phyloP scores from a whole-genome alignment of 78 protist genomes.

The Cyanophora paradoxa region DNA sequence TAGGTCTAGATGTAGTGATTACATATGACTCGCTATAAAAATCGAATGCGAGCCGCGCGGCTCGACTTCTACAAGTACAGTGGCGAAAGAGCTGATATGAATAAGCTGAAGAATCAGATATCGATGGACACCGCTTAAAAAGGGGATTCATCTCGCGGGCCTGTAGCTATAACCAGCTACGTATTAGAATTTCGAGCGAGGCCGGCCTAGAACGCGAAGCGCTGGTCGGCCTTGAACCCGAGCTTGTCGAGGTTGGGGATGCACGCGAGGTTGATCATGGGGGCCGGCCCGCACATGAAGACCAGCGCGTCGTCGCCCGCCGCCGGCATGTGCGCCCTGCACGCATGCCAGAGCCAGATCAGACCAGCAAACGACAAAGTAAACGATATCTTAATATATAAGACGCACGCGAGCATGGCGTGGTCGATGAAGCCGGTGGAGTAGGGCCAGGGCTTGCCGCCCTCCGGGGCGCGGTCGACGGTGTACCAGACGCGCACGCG shows the following conservation, averaged over 20 bases:
- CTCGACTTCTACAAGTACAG: no score
- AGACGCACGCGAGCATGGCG: neutral
- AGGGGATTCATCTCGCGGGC: no score
- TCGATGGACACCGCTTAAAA: no score
- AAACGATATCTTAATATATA: neutral
- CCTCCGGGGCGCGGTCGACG: slow-evolving; percentile 19
- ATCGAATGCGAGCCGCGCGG: no score
- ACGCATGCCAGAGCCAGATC: slow-evolving; percentile 30
- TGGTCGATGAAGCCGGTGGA: neutral
- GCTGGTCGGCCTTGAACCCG: no score
- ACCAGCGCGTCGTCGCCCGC: slow-evolving; percentile 9
- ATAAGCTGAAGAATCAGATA: no score
- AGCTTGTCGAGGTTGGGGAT: slow-evolving; percentile 28
- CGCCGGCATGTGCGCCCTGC: slow-evolving; percentile 24
- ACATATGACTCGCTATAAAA: no score
- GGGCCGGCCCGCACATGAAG: slow-evolving; percentile 59
- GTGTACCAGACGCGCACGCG: slow-evolving; percentile 20
- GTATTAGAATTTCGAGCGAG: no score
- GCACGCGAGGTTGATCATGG: slow-evolving; percentile 52
- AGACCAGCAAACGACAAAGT: neutral
- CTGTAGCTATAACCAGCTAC: no score
- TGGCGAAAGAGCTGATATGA: no score
- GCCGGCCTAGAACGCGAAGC: no score
- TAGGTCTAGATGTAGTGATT: no score
- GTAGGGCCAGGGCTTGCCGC: slow-evolving; percentile 10